phyloP scores from a whole-genome alignment of 306 rosid genomes.

The Vachellia pachyceras region DNA sequence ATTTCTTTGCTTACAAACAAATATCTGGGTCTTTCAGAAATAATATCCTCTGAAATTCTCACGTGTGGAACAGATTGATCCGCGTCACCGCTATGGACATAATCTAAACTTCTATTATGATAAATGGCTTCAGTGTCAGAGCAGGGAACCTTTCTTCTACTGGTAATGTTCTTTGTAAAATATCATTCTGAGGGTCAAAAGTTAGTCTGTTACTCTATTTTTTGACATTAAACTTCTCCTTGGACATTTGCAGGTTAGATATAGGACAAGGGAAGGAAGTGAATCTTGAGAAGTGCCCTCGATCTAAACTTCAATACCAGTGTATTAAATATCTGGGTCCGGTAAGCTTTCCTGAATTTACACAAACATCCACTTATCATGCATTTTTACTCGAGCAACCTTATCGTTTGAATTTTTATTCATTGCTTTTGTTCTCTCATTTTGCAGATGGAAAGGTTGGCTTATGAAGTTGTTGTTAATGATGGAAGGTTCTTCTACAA shows the following conservation, averaged over 20 bases:
- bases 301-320: conserved; percentile 5
- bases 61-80: conserved; percentile 60
- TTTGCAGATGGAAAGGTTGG: conserved; percentile 66
- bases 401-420: not conserved
- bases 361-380: conserved; percentile 6
- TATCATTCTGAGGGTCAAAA: not conserved
- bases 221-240: not conserved
- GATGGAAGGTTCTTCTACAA: conserved; percentile 63
- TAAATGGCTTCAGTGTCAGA: conserved; percentile 70
- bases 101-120: conserved; percentile 64
- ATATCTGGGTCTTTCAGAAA: not conserved
- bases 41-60: conserved; percentile 26
- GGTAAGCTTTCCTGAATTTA: conserved; percentile 50
- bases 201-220: not conserved
- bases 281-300: conserved; percentile 10
- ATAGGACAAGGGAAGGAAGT: conserved; percentile 9
- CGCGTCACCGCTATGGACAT: conserved; percentile 76
- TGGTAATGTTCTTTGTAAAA: conserved; percentile 49
- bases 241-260: conserved; percentile 43
- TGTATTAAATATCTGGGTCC: conserved; percentile 42
- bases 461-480: conserved; percentile 60
- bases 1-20: not conserved
- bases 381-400: conserved; percentile 19
- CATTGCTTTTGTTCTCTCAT: not conserved
- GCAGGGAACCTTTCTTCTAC: conserved; percentile 76